These are phyloP conservation scores for Cyclostephanos invisitatus DNA, from an alignment of 108 stramenopile species.

Conservation along the genomic window DNA sequence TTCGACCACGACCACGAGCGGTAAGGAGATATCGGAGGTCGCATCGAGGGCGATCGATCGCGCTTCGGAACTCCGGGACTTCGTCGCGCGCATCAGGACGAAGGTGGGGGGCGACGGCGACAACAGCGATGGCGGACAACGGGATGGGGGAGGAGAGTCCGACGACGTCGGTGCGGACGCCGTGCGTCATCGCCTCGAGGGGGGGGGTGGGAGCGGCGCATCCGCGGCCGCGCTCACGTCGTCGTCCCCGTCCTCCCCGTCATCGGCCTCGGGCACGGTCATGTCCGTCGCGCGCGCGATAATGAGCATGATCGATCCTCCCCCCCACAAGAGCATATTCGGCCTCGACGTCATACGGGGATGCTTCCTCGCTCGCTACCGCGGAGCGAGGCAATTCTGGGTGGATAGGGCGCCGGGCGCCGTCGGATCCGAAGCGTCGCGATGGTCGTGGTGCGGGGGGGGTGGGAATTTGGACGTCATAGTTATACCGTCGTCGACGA, in stretches of 20 bases:
- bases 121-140: conserved; percentile 19
- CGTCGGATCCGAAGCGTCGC: conserved; percentile 36
- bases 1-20: conserved; percentile 3
- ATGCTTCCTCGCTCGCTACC: conserved; percentile 70
- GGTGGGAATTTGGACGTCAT: conserved; percentile 66
- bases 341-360: conserved; percentile 83
- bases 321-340: conserved; percentile 78
- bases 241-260: conserved; percentile 8
- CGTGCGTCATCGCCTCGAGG: conserved; percentile 61
- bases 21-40: conserved; percentile 14
- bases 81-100: conserved; percentile 57
- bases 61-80: conserved; percentile 57
- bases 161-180: conserved; percentile 53
- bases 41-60: conserved; percentile 43
- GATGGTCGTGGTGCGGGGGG: neutral
- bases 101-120: conserved; percentile 4
- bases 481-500: conserved; percentile 58
- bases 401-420: conserved; percentile 49
- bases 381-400: conserved; percentile 83
- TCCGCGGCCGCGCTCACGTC: neutral
- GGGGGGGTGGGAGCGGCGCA: conserved; percentile 23
- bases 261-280: conserved; percentile 29
- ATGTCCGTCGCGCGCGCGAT: conserved; percentile 19
- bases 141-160: conserved; percentile 34
- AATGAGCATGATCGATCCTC: conserved; percentile 75